Conservation (phyloP, 108 stramenopile genomes). For the Schizochytrium sp. region DNA sequence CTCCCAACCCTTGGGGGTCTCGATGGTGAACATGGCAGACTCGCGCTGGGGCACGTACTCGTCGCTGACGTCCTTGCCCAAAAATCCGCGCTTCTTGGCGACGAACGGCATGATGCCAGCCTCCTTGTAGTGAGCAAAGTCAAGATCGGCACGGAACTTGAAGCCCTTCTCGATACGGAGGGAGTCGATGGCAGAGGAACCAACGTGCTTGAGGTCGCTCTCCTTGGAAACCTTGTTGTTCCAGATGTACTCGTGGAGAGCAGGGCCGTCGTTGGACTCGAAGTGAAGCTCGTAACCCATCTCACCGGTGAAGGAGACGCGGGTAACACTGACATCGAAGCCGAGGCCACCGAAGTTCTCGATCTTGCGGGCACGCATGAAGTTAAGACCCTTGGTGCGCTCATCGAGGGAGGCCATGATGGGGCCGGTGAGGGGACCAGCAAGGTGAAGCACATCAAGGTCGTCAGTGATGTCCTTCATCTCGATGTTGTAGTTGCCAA, state of each 20-base stretch:
- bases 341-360: conserved; percentile 51
- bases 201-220: conserved; percentile 34
- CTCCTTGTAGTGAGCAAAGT: conserved; percentile 59
- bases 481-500: background rate
- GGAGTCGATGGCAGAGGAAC: conserved; percentile 26
- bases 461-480: conserved; percentile 33
- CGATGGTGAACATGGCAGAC: conserved; percentile 47
- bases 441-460: conserved; percentile 26
- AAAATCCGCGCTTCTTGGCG: conserved; percentile 58
- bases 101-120: conserved; percentile 52
- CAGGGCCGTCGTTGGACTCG: background rate
- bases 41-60: background rate
- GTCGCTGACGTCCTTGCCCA: conserved; percentile 35
- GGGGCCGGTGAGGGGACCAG: conserved; percentile 8
- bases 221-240: background rate
- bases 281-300: conserved; percentile 61
- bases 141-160: conserved; percentile 50
- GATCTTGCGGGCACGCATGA: conserved; percentile 35
- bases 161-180: conserved; percentile 60
- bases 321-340: background rate
- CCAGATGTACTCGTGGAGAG: conserved; percentile 55
- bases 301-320: conserved; percentile 55
- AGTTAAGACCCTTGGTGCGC: conserved; percentile 44
- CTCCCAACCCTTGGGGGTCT: conserved; percentile 40
- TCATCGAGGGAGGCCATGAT: conserved; percentile 2